Evolutionary conservation across 495 filamentous ascomycete genomes (phyloP).

Genomic region (Aspergillus bridgeri): DNA sequence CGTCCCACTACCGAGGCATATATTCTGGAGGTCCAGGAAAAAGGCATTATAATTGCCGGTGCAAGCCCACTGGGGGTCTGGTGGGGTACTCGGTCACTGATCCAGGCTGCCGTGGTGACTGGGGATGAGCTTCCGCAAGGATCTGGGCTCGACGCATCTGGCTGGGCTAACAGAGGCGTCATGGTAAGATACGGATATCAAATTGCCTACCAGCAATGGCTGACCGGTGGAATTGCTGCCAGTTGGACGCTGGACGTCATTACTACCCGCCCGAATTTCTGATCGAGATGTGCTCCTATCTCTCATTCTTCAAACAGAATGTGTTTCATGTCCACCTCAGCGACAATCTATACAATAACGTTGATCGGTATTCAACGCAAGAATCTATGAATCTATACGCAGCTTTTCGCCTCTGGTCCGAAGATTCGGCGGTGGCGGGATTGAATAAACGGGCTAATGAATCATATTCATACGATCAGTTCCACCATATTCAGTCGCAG

Average conservation of each 20-base stretch:
- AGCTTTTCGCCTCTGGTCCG: conserved; percentile 40
- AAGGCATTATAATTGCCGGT: conserved; percentile 42
- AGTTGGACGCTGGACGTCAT: conserved; percentile 47
- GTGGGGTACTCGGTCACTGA: conserved; percentile 50
- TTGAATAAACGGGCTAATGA: conserved; percentile 45
- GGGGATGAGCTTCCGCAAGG: conserved; percentile 35
- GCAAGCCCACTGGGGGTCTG: conserved; percentile 49
- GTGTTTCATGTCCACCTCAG: conserved; percentile 51
- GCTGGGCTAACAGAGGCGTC: conserved; percentile 47
- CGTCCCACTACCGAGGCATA: conserved; percentile 46
- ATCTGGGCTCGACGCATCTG: conserved; percentile 39
- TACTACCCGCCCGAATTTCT: conserved; percentile 51
- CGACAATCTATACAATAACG: conserved; percentile 48
- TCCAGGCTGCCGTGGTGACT: conserved; percentile 43
- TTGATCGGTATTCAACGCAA: conserved; percentile 32
- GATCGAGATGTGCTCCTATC: conserved; percentile 49
- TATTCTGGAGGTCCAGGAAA: conserved; percentile 31
- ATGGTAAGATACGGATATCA: conserved; percentile 25
- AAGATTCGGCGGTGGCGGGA: conserved; percentile 34
- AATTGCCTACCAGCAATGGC: not conserved
- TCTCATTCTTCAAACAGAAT: conserved; percentile 56
- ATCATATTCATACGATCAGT: conserved; percentile 43
- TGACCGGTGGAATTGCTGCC: not conserved
- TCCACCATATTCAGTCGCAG: conserved; percentile 40
- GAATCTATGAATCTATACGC: conserved; percentile 40